Evolutionary conservation across 768 basidiomycete species (phyloP).

Genomic region (Paxillus ammoniavirescens): DNA sequence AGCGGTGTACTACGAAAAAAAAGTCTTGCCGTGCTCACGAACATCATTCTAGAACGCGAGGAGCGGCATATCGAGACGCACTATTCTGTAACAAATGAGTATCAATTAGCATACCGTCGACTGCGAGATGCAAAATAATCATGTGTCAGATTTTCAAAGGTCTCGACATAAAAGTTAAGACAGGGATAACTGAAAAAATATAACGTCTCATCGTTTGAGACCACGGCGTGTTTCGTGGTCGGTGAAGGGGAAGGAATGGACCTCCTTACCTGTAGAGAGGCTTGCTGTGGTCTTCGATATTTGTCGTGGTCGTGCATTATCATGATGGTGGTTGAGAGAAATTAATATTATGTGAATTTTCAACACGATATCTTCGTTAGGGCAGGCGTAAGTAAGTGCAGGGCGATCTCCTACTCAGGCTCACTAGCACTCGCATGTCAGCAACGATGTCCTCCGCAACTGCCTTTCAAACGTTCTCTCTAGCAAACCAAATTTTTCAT

Average conservation of each 20-base stretch:
- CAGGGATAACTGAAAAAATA: slow-evolving; percentile 30
- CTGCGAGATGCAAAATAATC: not conserved
- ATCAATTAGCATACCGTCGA: not conserved
- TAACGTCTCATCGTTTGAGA: slow-evolving; percentile 17
- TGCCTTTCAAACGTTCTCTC: slow-evolving; percentile 70
- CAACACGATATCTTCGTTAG: too few species aligned
- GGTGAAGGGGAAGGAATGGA: too few species aligned
- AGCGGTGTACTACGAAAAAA: not conserved
- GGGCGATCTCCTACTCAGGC: too few species aligned
- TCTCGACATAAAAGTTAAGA: slow-evolving; percentile 29
- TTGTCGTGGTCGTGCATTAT: too few species aligned
- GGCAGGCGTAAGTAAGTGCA: too few species aligned
- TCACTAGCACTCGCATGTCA: too few species aligned
- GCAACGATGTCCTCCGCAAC: slow-evolving; percentile 43
- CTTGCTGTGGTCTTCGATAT: too few species aligned
- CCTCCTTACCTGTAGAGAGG: too few species aligned
- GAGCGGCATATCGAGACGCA: not conserved
- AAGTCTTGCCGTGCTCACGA: not conserved
- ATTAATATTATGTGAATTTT: too few species aligned
- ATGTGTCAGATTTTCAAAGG: slow-evolving; percentile 8
- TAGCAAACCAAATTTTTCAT: slow-evolving; percentile 69
- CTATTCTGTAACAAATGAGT: not conserved
- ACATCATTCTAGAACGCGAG: not conserved
- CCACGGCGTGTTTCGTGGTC: too few species aligned
- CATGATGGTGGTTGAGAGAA: too few species aligned